Base-by-base conservation (phyloP, 495 filamentous ascomycete genomes). In the Lepidopterella palustris region DNA sequence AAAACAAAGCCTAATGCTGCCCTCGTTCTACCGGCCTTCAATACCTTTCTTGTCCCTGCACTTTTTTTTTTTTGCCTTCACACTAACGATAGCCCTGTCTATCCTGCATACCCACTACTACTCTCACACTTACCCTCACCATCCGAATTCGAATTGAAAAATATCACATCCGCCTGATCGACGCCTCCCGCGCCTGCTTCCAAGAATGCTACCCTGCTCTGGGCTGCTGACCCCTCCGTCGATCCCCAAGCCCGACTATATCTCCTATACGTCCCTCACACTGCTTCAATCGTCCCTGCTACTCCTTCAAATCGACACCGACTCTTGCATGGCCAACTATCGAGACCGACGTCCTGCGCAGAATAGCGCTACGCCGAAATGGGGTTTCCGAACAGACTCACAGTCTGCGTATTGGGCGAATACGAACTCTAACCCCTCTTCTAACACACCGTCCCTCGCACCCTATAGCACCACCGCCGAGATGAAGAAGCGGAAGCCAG, bases 401-500 rank as follows among this genome's bases (percentile, higher is more conserved):
- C 47, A 50, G 24, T 50, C 47, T 21, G 47, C 47, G 9, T 50
- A 50, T 25, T 27, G 20, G 47, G 20, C 47, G 21, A 24, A 24
- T 24, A 26, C 47, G 47, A 50, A 26, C 21, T 50, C 47, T 8
- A 24, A 25, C 20, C 18, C 21, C 47, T 24, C 11, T 25, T 21
- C 18, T 50, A 27, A 27, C 15, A 42, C 13, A 20, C 13, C 39
- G 2, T 2, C 39, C 20, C 39, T 20, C 39, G 20, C 47, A 25
- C 47, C 11, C 15, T 50, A 50, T 50, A 13, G 8, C 47, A 25
- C 18, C 47, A 5, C 10, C 21, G 21, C 55, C 20, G 55, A 59
- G n/a, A 66, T 53, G 45, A 62, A 57, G 29, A 53, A 53, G 47
- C 55, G 60, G 35, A 60, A 52, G 20, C 53, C 64, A 15, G 29